Conservation (phyloP, 2,329 filamentous ascomycete genomes). For the Venturia effusa region DNA sequence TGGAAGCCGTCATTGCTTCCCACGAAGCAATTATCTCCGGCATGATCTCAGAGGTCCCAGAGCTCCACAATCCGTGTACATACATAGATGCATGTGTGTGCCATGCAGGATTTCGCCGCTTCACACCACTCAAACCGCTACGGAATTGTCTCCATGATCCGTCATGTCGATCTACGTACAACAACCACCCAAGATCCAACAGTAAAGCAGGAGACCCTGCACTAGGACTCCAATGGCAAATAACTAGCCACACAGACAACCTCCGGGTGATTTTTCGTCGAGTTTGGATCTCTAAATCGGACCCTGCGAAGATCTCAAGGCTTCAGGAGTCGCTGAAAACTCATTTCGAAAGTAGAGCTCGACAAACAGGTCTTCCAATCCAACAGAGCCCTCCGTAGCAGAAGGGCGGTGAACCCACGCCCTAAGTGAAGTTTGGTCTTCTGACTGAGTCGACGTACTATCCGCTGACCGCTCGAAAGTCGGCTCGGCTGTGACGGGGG, state of each 20-base stretch:
- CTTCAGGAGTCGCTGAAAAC: not conserved
- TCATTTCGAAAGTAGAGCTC: not conserved
- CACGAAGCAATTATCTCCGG: not conserved
- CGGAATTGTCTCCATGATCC: not conserved
- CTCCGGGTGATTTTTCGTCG: not conserved
- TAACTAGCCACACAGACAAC: not conserved
- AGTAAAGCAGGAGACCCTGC: not conserved
- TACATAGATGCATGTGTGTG: not conserved
- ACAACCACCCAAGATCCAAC: not conserved
- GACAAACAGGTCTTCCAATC: not conserved
- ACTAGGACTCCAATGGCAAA: not conserved
- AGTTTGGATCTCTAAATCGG: not conserved
- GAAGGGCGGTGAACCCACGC: not conserved
- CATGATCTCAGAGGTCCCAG: not conserved
- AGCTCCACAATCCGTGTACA: not conserved
- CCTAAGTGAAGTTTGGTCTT: not conserved
- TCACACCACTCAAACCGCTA: not conserved
- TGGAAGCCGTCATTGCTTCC: no score
- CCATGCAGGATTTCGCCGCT: not conserved
- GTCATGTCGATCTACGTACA: no score
- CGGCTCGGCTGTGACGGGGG: not conserved
- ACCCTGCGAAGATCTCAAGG: not conserved
- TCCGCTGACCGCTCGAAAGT: not conserved
- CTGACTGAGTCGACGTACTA: not conserved
- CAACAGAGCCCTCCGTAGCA: not conserved